Conservation (phyloP, 2,329 filamentous ascomycete species). For the Fusarium sp. region DNA sequence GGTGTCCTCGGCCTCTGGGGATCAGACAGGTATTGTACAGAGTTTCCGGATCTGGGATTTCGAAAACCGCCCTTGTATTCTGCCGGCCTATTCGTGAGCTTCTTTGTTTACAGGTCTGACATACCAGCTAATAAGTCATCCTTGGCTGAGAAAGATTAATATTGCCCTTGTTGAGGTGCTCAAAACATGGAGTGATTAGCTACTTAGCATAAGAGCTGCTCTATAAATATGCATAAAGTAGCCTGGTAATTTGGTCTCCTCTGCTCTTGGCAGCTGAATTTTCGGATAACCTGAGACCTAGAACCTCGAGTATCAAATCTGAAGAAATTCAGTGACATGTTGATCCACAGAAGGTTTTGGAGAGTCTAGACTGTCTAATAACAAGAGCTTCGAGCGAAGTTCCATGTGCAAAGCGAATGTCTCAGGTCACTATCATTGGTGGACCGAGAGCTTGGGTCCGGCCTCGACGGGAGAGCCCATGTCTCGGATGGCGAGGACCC, state of each 20-base stretch:
- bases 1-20: neutral
- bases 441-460: slow-evolving; percentile 13
- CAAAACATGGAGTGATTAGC: neutral
- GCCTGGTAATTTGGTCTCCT: neutral
- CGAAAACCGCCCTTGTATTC: neutral
- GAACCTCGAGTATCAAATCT: neutral
- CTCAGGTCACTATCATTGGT: neutral
- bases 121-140: neutral
- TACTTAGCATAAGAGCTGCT: neutral
- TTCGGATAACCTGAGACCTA: neutral
- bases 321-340: neutral
- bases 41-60: neutral
- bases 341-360: neutral
- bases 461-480: slow-evolving; percentile 6
- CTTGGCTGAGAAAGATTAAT: neutral
- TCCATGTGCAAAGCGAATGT: neutral
- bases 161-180: neutral
- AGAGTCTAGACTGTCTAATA: neutral
- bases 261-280: neutral
- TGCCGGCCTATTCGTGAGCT: neutral
- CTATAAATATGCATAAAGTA: neutral
- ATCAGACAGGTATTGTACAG: neutral
- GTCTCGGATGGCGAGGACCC: slow-evolving; percentile 15
- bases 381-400: slow-evolving; percentile 1
- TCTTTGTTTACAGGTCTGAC: neutral